Conservation (phyloP, 2,329 filamentous ascomycete genomes). For the Fusarium fujikuroi region DNA sequence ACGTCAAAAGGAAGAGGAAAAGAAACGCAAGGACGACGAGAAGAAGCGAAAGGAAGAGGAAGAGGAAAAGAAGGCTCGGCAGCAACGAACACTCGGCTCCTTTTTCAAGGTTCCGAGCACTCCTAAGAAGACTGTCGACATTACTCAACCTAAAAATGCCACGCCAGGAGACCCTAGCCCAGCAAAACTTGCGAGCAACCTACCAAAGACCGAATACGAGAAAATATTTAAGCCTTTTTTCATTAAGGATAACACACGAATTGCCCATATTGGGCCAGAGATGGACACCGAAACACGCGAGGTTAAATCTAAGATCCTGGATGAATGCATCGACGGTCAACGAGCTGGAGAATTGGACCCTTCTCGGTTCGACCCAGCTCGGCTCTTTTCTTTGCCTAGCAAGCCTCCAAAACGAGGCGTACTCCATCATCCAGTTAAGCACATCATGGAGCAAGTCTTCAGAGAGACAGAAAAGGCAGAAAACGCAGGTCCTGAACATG, state of each 20-base stretch:
- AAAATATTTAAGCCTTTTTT: constrained; percentile 85
- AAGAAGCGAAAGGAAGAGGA: constrained; percentile 62
- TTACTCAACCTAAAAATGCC: constrained; percentile 42
- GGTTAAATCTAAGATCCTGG: constrained; percentile 62
- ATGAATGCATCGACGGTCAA: constrained; percentile 61
- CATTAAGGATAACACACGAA: constrained; percentile 74
- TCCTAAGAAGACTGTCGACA: constrained; percentile 55
- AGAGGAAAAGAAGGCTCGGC: constrained; percentile 62
- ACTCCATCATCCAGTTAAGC: constrained; percentile 64
- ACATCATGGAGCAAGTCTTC: constrained; percentile 68
- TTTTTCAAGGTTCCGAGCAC: constrained; percentile 58
- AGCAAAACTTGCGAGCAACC: constrained; percentile 22
- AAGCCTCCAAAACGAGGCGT: constrained; percentile 57
- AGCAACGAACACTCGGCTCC: constrained; percentile 58
- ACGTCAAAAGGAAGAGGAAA: constrained; percentile 51
- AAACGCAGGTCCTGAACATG: constrained; percentile 49
- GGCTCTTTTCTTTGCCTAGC: constrained; percentile 58
- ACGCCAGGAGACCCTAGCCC: constrained; percentile 46
- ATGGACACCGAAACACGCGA: constrained; percentile 67
- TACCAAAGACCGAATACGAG: constrained; percentile 66
- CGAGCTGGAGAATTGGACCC: constrained; percentile 55
- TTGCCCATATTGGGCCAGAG: constrained; percentile 70
- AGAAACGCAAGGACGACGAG: constrained; percentile 54
- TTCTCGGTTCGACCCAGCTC: constrained; percentile 56
- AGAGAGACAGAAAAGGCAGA: constrained; percentile 57